Base-by-base conservation (phyloP, 2,329 filamentous ascomycete genomes). In the Fusarium acutatum region DNA sequence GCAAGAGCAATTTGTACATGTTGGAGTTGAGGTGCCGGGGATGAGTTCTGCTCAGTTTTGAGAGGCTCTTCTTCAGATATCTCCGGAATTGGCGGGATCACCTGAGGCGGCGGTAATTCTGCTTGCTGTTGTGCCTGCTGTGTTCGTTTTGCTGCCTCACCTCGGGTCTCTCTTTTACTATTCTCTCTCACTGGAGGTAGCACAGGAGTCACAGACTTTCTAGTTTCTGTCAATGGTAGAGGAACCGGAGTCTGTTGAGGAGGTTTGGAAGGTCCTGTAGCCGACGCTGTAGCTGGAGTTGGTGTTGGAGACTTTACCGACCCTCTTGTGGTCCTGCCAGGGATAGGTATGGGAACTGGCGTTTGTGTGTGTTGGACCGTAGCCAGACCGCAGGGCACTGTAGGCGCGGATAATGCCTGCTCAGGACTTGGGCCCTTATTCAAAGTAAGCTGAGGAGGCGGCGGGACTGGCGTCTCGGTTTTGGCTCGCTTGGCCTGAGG, bases 381-480 rank as follows among this genome's bases (percentile, higher is more conserved):
- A 30, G 54, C 38, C 54, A 56, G 60, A 30, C 70, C 75, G 56
- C 70, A 71, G 62, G 71, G 69, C 35, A 69, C 71, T 66, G 63
- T 44, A 63, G 79, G 60, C 24, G 58, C 65, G 15, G 77, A 67
- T 44, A 58, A 64, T 43, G 72, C 44, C 40, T 57, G 75, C 57
- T 77, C 75, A 59, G 72, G 74, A 47, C 72, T 74, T 26, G 77
- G 73, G 22, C 69, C 73, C 43, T 81, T 76, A 76, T 75, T 78
- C 46, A 80, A 73, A 28, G 73, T 75, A 34, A 76, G 80, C 38
- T 83, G 83, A 32, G 82, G 80, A 20, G 84, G 84, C 46, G 84
- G 84, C 54, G 86, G 87, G 35, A 89, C 83, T 17, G 88, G 88
- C 20, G 88, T 90, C 78, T 90, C 88, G 30, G 86, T 89, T 79